Percentiles rank a stretch among this genome's conserved stretches.
phyloP scores from a whole-genome alignment of 2,329 filamentous ascomycete genomes.

The Periconia digitata region DNA sequence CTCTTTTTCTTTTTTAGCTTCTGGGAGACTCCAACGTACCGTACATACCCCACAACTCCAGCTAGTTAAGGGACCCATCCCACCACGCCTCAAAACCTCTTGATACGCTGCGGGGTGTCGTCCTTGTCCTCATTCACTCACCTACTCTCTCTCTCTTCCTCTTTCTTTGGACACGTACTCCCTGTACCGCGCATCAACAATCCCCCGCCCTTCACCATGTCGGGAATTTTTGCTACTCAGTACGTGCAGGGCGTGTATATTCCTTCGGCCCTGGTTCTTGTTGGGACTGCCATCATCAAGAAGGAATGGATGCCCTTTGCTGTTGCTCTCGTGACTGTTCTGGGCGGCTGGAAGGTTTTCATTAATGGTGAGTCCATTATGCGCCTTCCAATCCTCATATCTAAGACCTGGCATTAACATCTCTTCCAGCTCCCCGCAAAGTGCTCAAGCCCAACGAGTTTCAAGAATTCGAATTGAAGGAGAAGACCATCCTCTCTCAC shows the following conservation, averaged over 20 bases:
- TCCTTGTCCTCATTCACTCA: neutral
- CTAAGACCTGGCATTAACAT: neutral
- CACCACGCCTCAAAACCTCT: neutral
- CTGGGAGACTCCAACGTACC: neutral
- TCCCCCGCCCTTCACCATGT: slow-evolving; percentile 12
- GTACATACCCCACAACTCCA: slow-evolving; percentile 8
- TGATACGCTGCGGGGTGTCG: neutral
- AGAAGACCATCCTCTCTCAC: slow-evolving; percentile 95
- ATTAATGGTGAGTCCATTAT: slow-evolving; percentile 61
- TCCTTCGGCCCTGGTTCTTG: slow-evolving; percentile 74
- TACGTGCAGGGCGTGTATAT: slow-evolving; percentile 82
- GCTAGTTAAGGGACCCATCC: neutral
- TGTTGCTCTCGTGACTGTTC: slow-evolving; percentile 62
- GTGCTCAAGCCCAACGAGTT: slow-evolving; percentile 85
- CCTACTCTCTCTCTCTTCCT: neutral
- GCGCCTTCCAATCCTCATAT: neutral
- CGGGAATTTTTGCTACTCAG: slow-evolving; percentile 51
- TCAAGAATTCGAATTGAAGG: slow-evolving; percentile 88
- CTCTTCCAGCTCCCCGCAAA: slow-evolving; percentile 67
- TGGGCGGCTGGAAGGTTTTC: slow-evolving; percentile 73
- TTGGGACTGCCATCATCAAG: slow-evolving; percentile 78
- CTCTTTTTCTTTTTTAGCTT: slow-evolving; percentile 19
- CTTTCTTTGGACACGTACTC: neutral
- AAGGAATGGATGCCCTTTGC: slow-evolving; percentile 70
- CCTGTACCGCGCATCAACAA: neutral